phyloP scores from a whole-genome alignment of 2,329 filamentous ascomycete genomes.

The Passalora sequoiae region DNA sequence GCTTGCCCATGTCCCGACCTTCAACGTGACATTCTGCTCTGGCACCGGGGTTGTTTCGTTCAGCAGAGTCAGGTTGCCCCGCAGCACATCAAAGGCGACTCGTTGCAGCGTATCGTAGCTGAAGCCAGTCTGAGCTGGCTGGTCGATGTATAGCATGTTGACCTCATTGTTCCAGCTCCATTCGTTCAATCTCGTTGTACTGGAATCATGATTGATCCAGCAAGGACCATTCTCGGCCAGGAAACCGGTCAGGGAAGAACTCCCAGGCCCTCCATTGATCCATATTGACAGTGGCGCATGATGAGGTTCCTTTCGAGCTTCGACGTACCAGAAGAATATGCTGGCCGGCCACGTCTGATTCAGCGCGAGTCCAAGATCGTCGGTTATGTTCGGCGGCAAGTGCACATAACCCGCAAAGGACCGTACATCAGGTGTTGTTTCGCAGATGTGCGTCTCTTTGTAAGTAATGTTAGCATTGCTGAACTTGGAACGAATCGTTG shows the following conservation, averaged over 20 bases:
- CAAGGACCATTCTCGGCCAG: slow-evolving; percentile 51
- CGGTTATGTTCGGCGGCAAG: slow-evolving; percentile 31
- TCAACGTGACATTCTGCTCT: slow-evolving; percentile 49
- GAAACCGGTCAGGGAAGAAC: slow-evolving; percentile 48
- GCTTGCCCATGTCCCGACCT: slow-evolving; percentile 50
- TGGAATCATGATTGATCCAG: slow-evolving; percentile 49
- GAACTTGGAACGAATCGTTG: slow-evolving; percentile 4
- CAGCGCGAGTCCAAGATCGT: slow-evolving; percentile 6
- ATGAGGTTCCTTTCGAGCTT: slow-evolving; percentile 34
- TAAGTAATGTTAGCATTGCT: slow-evolving; percentile 18
- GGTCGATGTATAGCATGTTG: slow-evolving; percentile 58
- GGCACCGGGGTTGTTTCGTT: slow-evolving; percentile 29
- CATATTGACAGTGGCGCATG: slow-evolving; percentile 53
- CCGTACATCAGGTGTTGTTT: slow-evolving; percentile 52
- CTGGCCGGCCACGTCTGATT: slow-evolving; percentile 1
- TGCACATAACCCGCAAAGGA: slow-evolving; percentile 58
- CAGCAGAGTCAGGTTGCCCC: slow-evolving; percentile 15
- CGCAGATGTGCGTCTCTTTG: slow-evolving; percentile 42
- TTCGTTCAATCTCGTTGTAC: slow-evolving; percentile 47
- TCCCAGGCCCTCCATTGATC: slow-evolving; percentile 47
- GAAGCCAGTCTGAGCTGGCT: slow-evolving; percentile 55
- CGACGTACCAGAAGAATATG: slow-evolving; percentile 45
- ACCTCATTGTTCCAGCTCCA: slow-evolving; percentile 59
- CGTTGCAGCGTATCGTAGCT: slow-evolving; percentile 44
- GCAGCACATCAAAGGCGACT: slow-evolving; percentile 33